Evolutionary conservation across 495 filamentous ascomycete species (phyloP).

Genomic region (Neurospora sp.): DNA sequence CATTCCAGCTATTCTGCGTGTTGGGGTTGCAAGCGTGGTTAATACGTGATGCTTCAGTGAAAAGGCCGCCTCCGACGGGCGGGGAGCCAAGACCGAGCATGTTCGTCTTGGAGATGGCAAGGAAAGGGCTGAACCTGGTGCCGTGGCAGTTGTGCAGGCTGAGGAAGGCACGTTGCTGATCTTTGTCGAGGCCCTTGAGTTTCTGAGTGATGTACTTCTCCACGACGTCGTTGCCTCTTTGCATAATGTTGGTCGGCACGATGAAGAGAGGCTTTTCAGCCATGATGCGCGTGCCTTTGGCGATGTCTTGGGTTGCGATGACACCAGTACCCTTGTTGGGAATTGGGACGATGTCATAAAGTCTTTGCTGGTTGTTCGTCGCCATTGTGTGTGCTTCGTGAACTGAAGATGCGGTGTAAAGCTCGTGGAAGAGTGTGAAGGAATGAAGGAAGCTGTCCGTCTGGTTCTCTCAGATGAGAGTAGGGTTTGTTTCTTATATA

Average conservation of each 20-base stretch:
- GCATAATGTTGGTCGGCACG: neutral
- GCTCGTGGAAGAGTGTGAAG: neutral
- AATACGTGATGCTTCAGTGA: constrained; percentile 24
- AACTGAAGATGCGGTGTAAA: neutral
- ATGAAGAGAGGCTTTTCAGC: constrained; percentile 20
- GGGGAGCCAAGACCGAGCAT: constrained; percentile 14
- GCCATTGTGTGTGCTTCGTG: neutral
- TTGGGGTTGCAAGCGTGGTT: constrained; percentile 31
- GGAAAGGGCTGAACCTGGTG: constrained; percentile 6
- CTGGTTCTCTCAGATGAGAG: neutral
- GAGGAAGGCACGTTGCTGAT: constrained; percentile 4
- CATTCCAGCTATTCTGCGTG: constrained; percentile 26
- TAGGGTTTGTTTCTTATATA: neutral
- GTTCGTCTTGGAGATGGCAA: constrained; percentile 24
- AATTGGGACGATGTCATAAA: neutral
- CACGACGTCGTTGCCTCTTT: neutral
- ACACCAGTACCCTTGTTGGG: constrained; percentile 20
- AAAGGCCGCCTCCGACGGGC: constrained; percentile 13
- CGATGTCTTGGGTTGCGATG: constrained; percentile 20
- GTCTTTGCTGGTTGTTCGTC: neutral
- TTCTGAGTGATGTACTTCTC: neutral
- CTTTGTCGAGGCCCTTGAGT: neutral
- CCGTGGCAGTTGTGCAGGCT: constrained; percentile 20
- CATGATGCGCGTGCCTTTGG: constrained; percentile 24
- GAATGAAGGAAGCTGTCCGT: neutral